Evolutionary conservation across 73 alveolate species (phyloP), one percentile per base, ranked within the genome.

Genomic region (Stentor roeselii): DNA sequence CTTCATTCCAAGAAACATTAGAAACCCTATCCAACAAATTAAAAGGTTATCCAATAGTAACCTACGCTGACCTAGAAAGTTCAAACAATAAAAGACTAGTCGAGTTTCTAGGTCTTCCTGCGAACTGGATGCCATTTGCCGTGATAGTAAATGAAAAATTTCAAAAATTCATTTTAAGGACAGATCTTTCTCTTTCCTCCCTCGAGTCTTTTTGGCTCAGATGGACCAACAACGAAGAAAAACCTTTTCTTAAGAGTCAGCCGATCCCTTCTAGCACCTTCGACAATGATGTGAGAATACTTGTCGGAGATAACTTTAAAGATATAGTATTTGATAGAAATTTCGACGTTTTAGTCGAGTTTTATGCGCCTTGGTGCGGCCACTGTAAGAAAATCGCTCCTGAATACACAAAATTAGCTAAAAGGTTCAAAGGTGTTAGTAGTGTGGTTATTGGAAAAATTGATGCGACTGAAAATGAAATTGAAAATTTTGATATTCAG

Each of bases 401-500:
- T 36, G 95, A 91, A 88, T 96, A 92, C 89, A 95, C 90, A 36
- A 92, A 93, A 75, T 89, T 95, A 40, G 99, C 99, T 60, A 82
- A 84, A 61, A 91, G 91, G 61, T 86, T 95, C 78, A 92, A 59
- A 21, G 95, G 88, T 35, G 87, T 87, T 75, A 32, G 39, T 2
- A 88, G 87, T 78, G 83, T 96, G 84, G 87, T 92, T 50, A 93
- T 96, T 59, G 99, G 98, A n/a, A 94, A 95, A 86, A 85, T 94
- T 86, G 99, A 96, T 83, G 92, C 98, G 4, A 91, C 98, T 50
- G 96, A 90, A 67, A 96, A 96, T 86, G 98, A 96, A 42, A 95
- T 93, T 41, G 95, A 90, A 87, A 90, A 86, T 41, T 90, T 83
- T 58, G 15, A 42, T 75, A 80, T 97, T 59, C 86, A 90, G 86